phyloP scores from a whole-genome alignment of 2,329 filamentous ascomycete genomes.

The Cladosporium sphaerospermum region DNA sequence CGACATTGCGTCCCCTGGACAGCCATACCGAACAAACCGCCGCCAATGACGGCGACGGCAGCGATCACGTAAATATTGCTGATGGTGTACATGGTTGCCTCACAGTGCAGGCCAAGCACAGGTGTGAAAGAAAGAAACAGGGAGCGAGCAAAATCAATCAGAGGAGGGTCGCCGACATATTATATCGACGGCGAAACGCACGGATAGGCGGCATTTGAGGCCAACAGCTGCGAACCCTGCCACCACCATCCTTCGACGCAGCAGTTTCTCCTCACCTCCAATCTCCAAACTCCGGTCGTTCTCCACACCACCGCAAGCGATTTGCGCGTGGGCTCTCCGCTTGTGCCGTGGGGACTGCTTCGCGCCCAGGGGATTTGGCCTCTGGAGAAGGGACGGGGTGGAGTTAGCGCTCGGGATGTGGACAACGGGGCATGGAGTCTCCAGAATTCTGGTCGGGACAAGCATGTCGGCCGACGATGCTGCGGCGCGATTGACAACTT shows the following conservation, averaged over 20 bases:
- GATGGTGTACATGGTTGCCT: conserved; percentile 31
- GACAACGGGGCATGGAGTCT: background rate
- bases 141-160: background rate
- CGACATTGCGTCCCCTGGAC: background rate
- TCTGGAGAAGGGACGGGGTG: background rate
- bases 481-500: background rate
- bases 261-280: background rate
- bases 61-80: conserved; percentile 55
- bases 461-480: background rate
- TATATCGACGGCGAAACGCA: conserved; percentile 6
- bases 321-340: conserved; percentile 10
- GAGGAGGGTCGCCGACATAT: background rate
- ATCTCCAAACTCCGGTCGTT: conserved; percentile 4
- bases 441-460: background rate
- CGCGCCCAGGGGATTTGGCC: background rate
- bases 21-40: conserved; percentile 60
- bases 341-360: conserved; percentile 7
- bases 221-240: background rate
- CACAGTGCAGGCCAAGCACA: background rate
- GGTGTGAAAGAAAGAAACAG: background rate
- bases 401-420: conserved; percentile 4
- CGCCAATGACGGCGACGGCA: conserved; percentile 56
- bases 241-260: background rate
- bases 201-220: conserved; percentile 7
- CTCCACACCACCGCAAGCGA: conserved; percentile 7